Base-by-base conservation (phyloP, 2,329 filamentous ascomycete species). In the Septoria petroselini region DNA sequence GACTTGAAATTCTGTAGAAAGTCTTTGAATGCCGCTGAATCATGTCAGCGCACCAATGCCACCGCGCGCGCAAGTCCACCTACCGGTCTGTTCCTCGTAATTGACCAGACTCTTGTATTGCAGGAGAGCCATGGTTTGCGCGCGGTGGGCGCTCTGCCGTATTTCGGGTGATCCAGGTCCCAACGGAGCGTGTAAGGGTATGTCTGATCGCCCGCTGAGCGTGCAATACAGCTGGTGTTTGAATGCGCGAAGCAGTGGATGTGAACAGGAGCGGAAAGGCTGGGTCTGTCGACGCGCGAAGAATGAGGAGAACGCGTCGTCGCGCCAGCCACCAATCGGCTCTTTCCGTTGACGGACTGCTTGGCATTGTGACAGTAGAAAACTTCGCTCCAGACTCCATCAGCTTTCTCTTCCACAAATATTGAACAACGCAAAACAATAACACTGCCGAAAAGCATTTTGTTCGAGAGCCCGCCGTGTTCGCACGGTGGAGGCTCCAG, bases 1-100 rank as follows among this genome's bases (percentile, higher is more conserved):
- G 85, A 85, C 75, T 98, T 97, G 82, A 94, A 98, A 57, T 83
- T 83, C 62, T 80, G 76, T 56, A 98, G 77, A 68, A 98, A 98
- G 65, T 86, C 83, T 72, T 95, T 85, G 70, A 98, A 93, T 42
- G 86, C 85, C 62, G 71, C 87, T 91, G 61, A 38, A 44, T 31
- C 54, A 51, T 68, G 71, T 73, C 60, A 72, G 44, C 51, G 21
- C 23, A 17, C 37, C 55, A 15, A 33, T 27, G 54, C 54, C 52
- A 52, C 59, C 4, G 30, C 37, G 25, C 49, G 40, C n/a, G 7
- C 40, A 31, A 29, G 12, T 23, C 27, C 18, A 27, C 55, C 59
- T 71, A 90, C 88, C 76, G 72, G 93, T 83, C 71, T 98, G 93
- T 64, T 84, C 83, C 65, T 84, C 81, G 74, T 98, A 98, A 70